Evolutionary conservation across 345 rosid genomes (phyloP).

Genomic region (Salix suchowensis): DNA sequence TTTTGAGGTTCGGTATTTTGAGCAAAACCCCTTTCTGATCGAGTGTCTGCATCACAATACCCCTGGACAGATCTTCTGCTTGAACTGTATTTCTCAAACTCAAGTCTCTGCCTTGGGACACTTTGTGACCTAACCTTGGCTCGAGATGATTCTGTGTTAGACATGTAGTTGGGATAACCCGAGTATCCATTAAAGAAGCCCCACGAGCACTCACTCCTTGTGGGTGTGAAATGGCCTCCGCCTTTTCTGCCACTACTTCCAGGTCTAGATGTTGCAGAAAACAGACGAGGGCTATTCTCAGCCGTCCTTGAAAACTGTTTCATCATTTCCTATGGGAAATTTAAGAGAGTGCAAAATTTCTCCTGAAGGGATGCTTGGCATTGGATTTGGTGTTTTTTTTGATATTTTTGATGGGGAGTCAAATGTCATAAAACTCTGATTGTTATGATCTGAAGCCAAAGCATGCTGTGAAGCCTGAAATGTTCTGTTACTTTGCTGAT

Average conservation of each 20-base stretch:
- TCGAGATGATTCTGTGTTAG: constrained; percentile 34
- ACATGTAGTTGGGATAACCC: constrained; percentile 34
- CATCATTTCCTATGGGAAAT: constrained; percentile 16
- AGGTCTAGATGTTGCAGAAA: constrained; percentile 22
- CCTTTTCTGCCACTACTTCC: constrained; percentile 20
- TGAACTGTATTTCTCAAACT: constrained; percentile 44
- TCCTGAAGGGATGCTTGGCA: constrained; percentile 4
- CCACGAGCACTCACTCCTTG: constrained; percentile 27
- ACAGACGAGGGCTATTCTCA: constrained; percentile 14
- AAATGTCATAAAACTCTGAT: constrained; percentile 2
- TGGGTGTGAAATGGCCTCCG: constrained; percentile 22
- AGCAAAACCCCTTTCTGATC: constrained; percentile 41
- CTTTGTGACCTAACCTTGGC: constrained; percentile 76
- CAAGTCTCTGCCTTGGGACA: constrained; percentile 89
- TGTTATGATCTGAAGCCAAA: constrained; percentile 13
- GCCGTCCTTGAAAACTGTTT: constrained; percentile 3
- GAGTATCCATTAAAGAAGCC: constrained; percentile 28
- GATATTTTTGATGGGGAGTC: constrained; percentile 18
- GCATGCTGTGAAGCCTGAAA: constrained; percentile 20
- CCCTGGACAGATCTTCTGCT: constrained; percentile 41
- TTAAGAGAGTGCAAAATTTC: constrained; percentile 11
- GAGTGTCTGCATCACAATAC: constrained; percentile 30
- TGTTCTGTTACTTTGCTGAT: constrained; percentile 25
- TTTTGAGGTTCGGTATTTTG: constrained; percentile 36
- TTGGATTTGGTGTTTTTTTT: constrained; percentile 8